Conservation (phyloP, 2,329 filamentous ascomycete genomes). For the Ascomycota sp. region DNA sequence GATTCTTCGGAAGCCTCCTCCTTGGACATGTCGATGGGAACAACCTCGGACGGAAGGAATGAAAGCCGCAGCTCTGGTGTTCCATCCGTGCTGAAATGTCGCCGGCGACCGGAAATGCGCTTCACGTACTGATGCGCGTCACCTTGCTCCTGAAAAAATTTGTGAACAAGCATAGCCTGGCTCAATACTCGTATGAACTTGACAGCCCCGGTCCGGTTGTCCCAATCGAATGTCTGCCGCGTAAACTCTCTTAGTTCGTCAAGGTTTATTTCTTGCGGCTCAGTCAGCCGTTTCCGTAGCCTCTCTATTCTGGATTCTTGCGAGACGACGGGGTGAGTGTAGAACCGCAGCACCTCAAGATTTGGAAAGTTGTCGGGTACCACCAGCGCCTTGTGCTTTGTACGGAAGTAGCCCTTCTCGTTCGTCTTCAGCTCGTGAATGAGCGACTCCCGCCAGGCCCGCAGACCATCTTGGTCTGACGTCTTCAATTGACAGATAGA, state of each 20-base stretch:
- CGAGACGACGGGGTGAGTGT: constrained; percentile 72
- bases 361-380: constrained; percentile 71
- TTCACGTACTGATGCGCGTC: constrained; percentile 29
- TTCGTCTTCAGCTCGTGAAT: constrained; percentile 63
- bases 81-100: constrained; percentile 52
- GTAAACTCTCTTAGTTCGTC: constrained; percentile 48
- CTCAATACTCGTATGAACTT: constrained; percentile 69
- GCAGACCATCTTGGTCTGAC: constrained; percentile 35
- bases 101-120: constrained; percentile 42
- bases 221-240: constrained; percentile 70
- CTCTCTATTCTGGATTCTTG: constrained; percentile 21
- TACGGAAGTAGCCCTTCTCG: constrained; percentile 56
- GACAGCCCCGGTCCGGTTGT: constrained; percentile 49
- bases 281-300: constrained; percentile 8
- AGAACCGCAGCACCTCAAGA: constrained; percentile 57
- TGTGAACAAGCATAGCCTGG: constrained; percentile 47
- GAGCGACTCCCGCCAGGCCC: constrained; percentile 49
- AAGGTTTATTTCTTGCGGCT: constrained; percentile 8
- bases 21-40: constrained; percentile 50
- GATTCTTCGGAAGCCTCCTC: constrained; percentile 38
- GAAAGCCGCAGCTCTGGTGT: constrained; percentile 58
- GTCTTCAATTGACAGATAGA: constrained; percentile 44
- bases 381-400: constrained; percentile 46
- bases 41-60: constrained; percentile 53
- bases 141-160: constrained; percentile 14